Percentiles rank a stretch among this genome's conserved stretches.
These are phyloP conservation scores for Syzygium syzygioides DNA, from an alignment of 441 rosid genomes.

Conservation along the genomic window DNA sequence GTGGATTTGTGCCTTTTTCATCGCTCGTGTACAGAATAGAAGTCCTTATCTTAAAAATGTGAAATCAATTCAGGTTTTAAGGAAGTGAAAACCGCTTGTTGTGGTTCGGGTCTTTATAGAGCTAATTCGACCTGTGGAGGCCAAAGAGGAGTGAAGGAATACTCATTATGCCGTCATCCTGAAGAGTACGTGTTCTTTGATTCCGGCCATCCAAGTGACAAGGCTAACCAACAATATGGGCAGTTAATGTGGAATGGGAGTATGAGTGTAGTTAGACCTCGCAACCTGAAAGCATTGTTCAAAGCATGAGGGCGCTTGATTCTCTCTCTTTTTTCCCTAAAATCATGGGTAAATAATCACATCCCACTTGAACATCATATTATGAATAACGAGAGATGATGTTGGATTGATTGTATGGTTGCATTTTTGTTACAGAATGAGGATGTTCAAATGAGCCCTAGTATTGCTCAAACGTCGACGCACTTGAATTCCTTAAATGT, in stretches of 20 bases:
- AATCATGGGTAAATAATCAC: neutral
- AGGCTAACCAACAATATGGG: neutral
- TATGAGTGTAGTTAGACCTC: neutral
- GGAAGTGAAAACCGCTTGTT: neutral
- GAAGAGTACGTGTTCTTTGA: neutral
- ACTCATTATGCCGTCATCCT: neutral
- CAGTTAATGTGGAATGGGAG: slow-evolving; percentile 1
- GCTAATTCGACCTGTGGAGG: neutral
- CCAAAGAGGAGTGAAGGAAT: neutral
- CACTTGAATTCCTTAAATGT: neutral
- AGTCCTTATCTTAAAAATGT: neutral
- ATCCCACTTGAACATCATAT: neutral
- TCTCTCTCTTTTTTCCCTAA: neutral
- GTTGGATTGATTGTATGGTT: neutral
- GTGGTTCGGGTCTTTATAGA: neutral
- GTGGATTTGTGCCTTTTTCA: neutral
- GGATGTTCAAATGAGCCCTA: neutral
- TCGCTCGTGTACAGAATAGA: neutral
- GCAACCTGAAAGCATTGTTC: neutral
- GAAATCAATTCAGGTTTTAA: neutral
- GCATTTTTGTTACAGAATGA: neutral
- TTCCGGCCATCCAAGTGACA: neutral
- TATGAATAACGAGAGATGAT: neutral
- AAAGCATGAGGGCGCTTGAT: neutral
- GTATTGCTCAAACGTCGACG: neutral